Percentiles rank a stretch among this genome's conserved stretches.
Conservation (phyloP, 1,139 yeast genomes). For the Nakaseomyces kungkrabaensis region DNA sequence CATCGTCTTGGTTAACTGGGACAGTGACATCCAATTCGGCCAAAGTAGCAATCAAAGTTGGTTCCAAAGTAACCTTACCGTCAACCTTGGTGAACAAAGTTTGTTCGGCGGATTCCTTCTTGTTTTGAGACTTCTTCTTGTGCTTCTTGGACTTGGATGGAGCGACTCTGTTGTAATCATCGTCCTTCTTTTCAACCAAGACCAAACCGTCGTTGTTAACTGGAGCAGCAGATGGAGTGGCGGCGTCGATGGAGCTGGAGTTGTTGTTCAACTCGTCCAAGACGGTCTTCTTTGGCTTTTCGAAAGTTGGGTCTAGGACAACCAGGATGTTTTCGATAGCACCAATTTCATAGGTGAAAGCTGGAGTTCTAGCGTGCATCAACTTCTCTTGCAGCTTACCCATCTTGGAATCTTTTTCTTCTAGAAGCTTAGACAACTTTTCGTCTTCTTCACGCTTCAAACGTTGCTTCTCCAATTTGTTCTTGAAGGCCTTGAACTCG, state of each 20-base stretch:
- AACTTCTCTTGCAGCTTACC: slow-evolving; percentile 58
- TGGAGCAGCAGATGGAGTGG: slow-evolving; percentile 16
- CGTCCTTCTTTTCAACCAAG: slow-evolving; percentile 56
- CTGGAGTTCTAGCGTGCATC: slow-evolving; percentile 70
- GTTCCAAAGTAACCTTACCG: slow-evolving; percentile 63
- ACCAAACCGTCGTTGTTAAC: slow-evolving; percentile 48
- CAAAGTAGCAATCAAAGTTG: slow-evolving; percentile 69
- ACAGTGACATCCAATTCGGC: slow-evolving; percentile 68
- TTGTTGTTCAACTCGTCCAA: slow-evolving; percentile 27
- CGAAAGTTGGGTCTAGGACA: slow-evolving; percentile 72
- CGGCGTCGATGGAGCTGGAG: slow-evolving; percentile 25
- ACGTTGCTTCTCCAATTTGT: slow-evolving; percentile 58
- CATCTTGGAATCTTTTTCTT: slow-evolving; percentile 52
- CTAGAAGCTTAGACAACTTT: slow-evolving; percentile 44
- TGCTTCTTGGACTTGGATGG: slow-evolving; percentile 48
- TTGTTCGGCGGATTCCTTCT: slow-evolving; percentile 20
- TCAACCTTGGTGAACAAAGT: slow-evolving; percentile 12
- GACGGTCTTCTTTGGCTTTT: slow-evolving; percentile 38
- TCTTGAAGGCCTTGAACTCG: slow-evolving; percentile 61
- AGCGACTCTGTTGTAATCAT: slow-evolving; percentile 33
- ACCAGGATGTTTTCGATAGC: slow-evolving; percentile 62
- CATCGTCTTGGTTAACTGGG: slow-evolving; percentile 72
- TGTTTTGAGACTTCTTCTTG: slow-evolving; percentile 39
- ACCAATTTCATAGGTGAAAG: slow-evolving; percentile 66
- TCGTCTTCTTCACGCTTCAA: slow-evolving; percentile 63